A percentile compares a stretch with the other conserved stretches of the same genome.
These are phyloP conservation scores for Rhodotorula sp. DNA, from an alignment of 1,284 basidiomycete species.

Conservation along the genomic window DNA sequence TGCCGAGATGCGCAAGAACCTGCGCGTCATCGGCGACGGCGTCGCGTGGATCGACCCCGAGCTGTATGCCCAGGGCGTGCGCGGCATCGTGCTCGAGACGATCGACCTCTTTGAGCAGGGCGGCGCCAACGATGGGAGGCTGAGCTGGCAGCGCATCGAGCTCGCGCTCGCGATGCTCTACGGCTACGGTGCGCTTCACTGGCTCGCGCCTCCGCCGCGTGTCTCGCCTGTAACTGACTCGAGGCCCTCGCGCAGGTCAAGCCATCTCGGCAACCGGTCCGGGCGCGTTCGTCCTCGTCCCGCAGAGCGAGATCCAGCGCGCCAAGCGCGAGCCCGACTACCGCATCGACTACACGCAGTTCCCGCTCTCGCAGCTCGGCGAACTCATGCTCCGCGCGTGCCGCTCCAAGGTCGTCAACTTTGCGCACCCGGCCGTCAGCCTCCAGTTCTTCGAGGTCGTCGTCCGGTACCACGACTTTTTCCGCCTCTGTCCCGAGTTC, in stretches of 20 bases:
- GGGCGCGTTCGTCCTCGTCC: conserved; percentile 41
- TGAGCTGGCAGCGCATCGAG: conserved; percentile 94
- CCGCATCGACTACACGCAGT: conserved; percentile 74
- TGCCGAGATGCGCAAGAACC: conserved; percentile 81
- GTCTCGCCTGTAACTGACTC: neutral
- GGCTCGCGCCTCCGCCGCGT: neutral
- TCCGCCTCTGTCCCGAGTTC: conserved; percentile 84
- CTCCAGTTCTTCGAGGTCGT: conserved; percentile 93
- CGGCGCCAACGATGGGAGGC: conserved; percentile 54
- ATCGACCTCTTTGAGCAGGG: conserved; percentile 61
- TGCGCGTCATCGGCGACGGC: conserved; percentile 78
- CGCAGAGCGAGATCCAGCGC: conserved; percentile 34
- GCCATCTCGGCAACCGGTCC: conserved; percentile 37
- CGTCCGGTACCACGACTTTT: conserved; percentile 92
- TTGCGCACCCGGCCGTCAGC: conserved; percentile 83
- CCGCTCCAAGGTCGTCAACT: conserved; percentile 76
- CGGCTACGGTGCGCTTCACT: conserved; percentile 57
- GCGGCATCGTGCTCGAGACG: conserved; percentile 69
- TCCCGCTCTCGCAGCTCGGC: conserved; percentile 85
- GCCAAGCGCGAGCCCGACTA: conserved; percentile 38
- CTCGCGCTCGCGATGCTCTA: conserved; percentile 87
- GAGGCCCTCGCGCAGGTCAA: conserved; percentile 19
- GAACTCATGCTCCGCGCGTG: conserved; percentile 84
- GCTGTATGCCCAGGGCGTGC: conserved; percentile 72
- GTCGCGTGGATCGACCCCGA: conserved; percentile 77